These are phyloP conservation scores for Carex cristatella DNA, from an alignment of 176 grass and related monocot genomes.

Conservation along the genomic window DNA sequence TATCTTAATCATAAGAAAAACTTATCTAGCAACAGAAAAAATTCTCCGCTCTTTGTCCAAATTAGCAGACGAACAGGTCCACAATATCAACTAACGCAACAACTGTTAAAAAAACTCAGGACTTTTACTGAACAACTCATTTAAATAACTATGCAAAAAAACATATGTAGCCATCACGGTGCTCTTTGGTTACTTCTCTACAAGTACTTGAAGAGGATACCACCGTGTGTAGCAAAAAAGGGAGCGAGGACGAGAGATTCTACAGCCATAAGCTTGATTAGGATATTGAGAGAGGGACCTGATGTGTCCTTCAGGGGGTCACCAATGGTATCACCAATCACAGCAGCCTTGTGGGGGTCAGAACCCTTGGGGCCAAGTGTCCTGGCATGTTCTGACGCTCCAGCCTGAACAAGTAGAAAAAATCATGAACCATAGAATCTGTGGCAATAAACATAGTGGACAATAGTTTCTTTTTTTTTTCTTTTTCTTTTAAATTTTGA, in stretches of 20 bases:
- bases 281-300: conserved; percentile 84
- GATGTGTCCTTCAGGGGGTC: conserved; percentile 96
- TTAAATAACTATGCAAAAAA: conserved; percentile 7
- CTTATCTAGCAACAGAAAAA: background rate
- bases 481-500: background rate
- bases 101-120: background rate
- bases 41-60: background rate
- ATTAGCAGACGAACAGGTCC: background rate
- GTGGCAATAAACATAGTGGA: background rate
- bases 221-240: conserved; percentile 81
- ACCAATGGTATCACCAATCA: conserved; percentile 89
- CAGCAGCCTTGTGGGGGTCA: conserved; percentile 81
- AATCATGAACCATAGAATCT: background rate
- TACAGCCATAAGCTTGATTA: conserved; percentile 95
- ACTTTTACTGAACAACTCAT: background rate
- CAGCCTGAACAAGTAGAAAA: conserved; percentile 48
- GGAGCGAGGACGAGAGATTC: conserved; percentile 94
- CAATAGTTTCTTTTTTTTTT: background rate
- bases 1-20: background rate
- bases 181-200: conserved; percentile 25
- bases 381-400: conserved; percentile 74
- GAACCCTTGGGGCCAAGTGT: conserved; percentile 75
- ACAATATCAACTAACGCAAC: background rate
- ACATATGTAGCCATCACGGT: background rate
- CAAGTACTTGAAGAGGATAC: conserved; percentile 73